phyloP scores from a whole-genome alignment of 345 rosid genomes.

The Aquilaria malaccensis region DNA sequence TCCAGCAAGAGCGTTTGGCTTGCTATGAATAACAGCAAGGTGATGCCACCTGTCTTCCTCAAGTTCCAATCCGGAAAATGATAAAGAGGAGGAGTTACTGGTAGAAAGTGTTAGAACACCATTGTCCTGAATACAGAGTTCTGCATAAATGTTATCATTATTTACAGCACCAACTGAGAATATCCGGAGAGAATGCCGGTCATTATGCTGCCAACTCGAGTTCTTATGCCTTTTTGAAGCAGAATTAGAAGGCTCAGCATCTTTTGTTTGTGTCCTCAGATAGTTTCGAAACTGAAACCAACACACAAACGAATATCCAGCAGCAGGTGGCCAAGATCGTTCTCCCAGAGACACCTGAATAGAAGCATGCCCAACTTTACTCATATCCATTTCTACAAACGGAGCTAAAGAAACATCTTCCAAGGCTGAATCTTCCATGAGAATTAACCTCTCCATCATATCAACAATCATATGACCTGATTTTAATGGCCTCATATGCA shows the following conservation, averaged over 20 bases:
- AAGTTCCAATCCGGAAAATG: constrained; percentile 83
- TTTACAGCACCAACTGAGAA: constrained; percentile 82
- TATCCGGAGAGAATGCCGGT: constrained; percentile 52
- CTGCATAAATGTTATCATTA: constrained; percentile 68
- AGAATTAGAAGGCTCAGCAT: constrained; percentile 42
- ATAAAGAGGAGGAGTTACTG: constrained; percentile 69
- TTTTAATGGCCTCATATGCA: constrained; percentile 66
- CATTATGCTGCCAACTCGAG: constrained; percentile 44
- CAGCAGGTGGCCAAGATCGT: constrained; percentile 99
- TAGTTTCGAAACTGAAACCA: constrained; percentile 87
- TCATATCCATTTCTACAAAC: constrained; percentile 87
- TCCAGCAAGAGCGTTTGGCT: constrained; percentile 97
- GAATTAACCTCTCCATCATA: constrained; percentile 81
- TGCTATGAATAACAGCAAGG: constrained; percentile 94
- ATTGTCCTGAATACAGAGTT: constrained; percentile 84
- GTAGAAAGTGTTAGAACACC: constrained; percentile 85
- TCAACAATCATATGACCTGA: constrained; percentile 73
- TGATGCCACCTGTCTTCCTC: constrained; percentile 97
- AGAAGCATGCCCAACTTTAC: constrained; percentile 84
- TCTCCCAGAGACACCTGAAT: constrained; percentile 91
- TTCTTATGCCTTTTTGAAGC: constrained; percentile 39
- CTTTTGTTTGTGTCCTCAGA: constrained; percentile 56
- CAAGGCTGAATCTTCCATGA: constrained; percentile 66
- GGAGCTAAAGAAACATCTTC: constrained; percentile 83
- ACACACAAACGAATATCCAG: constrained; percentile 91